Conservation (phyloP, 306 rosid genomes). For the Gleditsia sinensis region DNA sequence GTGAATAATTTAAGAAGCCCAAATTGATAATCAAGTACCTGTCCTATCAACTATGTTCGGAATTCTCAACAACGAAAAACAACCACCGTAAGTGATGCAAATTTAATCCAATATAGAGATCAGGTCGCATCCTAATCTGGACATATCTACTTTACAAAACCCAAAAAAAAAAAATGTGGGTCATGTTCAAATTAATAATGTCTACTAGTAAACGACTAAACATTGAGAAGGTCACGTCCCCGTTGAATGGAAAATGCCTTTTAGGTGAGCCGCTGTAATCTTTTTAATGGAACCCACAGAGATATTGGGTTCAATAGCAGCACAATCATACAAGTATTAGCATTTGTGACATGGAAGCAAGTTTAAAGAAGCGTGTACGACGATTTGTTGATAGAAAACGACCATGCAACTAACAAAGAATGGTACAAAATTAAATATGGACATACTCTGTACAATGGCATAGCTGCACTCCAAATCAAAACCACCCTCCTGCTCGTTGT, state of each 20-base stretch:
- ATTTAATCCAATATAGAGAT: slow-evolving; percentile 38
- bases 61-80: slow-evolving; percentile 36
- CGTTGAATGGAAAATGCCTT: slow-evolving; percentile 42
- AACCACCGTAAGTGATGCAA: slow-evolving; percentile 25
- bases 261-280: slow-evolving; percentile 28
- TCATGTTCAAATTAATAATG: slow-evolving; percentile 41
- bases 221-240: slow-evolving; percentile 35
- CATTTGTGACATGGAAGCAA: slow-evolving; percentile 32
- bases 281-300: slow-evolving; percentile 73
- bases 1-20: slow-evolving; percentile 1
- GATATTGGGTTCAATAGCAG: slow-evolving; percentile 39
- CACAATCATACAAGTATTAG: slow-evolving; percentile 27
- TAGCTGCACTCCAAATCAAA: slow-evolving; percentile 80
- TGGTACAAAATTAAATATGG: not conserved
- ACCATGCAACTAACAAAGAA: slow-evolving; percentile 49
- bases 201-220: slow-evolving; percentile 9
- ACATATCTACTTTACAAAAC: slow-evolving; percentile 27
- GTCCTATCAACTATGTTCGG: not conserved
- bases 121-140: slow-evolving; percentile 34
- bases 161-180: slow-evolving; percentile 43
- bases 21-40: slow-evolving; percentile 5
- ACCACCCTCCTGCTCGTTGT: slow-evolving; percentile 36
- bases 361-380: slow-evolving; percentile 39
- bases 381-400: slow-evolving; percentile 44
- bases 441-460: slow-evolving; percentile 89